Evolutionary conservation across 2,329 filamentous ascomycete genomes (phyloP).

Genomic region (Penicillium sumatraense): DNA sequence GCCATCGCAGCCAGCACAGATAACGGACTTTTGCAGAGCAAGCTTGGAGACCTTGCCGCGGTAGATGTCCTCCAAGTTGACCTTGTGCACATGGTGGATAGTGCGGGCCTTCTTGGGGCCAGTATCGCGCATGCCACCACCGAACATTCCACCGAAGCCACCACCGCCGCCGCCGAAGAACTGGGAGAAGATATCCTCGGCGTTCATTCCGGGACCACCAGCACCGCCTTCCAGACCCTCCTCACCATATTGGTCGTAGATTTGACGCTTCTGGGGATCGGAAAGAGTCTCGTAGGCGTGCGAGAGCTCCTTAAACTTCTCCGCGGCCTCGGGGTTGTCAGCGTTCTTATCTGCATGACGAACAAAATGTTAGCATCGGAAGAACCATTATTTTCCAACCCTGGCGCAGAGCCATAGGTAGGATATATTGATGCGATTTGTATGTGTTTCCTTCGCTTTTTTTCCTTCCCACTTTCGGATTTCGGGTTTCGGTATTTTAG

Average conservation of each 20-base stretch:
- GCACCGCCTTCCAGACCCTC: constrained; percentile 89
- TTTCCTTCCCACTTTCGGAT: too few relatives aligned
- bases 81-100: constrained; percentile 98
- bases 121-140: constrained; percentile 75
- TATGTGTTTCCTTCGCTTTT: neutral
- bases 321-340: constrained; percentile 87
- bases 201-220: constrained; percentile 83
- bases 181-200: constrained; percentile 94
- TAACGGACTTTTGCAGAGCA: constrained; percentile 94
- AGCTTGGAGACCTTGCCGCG: constrained; percentile 97
- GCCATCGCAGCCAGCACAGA: constrained; percentile 93
- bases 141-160: constrained; percentile 77
- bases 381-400: neutral
- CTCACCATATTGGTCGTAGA: constrained; percentile 98
- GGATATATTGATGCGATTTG: neutral
- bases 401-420: neutral
- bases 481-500: neutral
- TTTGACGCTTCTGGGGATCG: constrained; percentile 83
- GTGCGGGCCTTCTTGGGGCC: constrained; percentile 92
- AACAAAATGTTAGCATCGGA: constrained; percentile 1
- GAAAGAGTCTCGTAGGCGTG: constrained; percentile 95
- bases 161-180: constrained; percentile 85
- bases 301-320: constrained; percentile 98
- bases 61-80: constrained; percentile 97
- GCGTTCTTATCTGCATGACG: constrained; percentile 82